These are phyloP conservation scores for Rhodotorula mucilaginosa DNA, from an alignment of 1,284 basidiomycete species.

Conservation along the genomic window DNA sequence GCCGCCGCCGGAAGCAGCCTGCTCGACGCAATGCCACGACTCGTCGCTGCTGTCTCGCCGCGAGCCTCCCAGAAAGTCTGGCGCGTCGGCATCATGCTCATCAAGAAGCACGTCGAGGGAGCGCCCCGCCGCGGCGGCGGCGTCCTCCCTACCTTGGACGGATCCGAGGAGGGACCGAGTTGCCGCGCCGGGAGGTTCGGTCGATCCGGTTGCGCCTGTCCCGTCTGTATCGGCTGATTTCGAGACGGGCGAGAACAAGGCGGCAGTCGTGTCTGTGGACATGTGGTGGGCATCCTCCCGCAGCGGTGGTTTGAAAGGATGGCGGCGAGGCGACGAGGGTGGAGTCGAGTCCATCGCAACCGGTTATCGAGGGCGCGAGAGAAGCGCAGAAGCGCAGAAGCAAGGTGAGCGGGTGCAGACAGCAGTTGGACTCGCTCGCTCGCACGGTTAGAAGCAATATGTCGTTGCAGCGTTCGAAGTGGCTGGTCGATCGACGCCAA, in stretches of 20 bases:
- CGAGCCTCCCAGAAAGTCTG: too few relatives aligned
- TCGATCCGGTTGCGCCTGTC: slow-evolving; percentile 29
- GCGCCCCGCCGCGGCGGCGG: neutral
- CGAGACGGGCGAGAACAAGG: slow-evolving; percentile 7
- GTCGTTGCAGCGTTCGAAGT: too few relatives aligned
- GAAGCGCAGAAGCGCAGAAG: neutral
- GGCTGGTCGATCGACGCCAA: too few relatives aligned
- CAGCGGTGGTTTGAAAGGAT: neutral
- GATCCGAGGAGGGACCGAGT: slow-evolving; percentile 11
- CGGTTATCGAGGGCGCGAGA: neutral
- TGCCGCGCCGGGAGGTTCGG: slow-evolving; percentile 16
- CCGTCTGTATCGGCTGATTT: slow-evolving; percentile 7
- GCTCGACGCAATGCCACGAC: too few relatives aligned
- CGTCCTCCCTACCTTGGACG: neutral
- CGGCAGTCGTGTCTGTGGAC: neutral
- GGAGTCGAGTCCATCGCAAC: neutral
- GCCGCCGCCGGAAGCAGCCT: neutral
- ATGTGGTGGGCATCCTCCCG: neutral
- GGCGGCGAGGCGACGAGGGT: neutral
- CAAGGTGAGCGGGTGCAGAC: too few relatives aligned
- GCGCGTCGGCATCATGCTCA: neutral
- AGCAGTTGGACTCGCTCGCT: too few relatives aligned
- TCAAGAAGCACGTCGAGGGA: neutral
- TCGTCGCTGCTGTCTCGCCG: too few relatives aligned
- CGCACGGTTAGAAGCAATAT: too few relatives aligned